A percentile compares a stretch with the other conserved stretches of the same genome.
Evolutionary conservation across 164 flowering plant genomes (phyloP).

Genomic region (Tetracentron sinense): DNA sequence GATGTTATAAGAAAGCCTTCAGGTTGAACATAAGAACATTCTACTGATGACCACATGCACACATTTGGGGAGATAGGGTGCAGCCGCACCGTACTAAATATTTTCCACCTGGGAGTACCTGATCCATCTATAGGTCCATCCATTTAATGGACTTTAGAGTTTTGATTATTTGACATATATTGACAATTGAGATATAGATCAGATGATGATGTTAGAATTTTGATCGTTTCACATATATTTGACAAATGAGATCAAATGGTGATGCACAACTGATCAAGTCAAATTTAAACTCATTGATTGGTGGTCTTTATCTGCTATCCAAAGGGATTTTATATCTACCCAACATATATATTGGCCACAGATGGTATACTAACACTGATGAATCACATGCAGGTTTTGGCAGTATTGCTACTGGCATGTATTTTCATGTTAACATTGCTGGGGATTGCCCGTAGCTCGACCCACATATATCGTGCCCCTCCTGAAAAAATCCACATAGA

Average conservation of each 20-base stretch:
- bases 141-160: background rate
- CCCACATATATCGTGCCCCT: background rate
- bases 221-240: too few species aligned
- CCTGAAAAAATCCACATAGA: slow-evolving; percentile 17
- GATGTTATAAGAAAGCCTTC: background rate
- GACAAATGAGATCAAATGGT: too few species aligned
- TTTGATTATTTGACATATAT: too few species aligned
- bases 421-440: slow-evolving; percentile 12
- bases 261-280: too few species aligned
- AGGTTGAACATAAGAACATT: background rate
- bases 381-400: slow-evolving; percentile 22
- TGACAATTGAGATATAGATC: too few species aligned
- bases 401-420: background rate
- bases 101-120: background rate
- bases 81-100: too few species aligned
- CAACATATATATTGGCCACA: background rate
- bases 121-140: background rate
- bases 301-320: background rate
- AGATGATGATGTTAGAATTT: too few species aligned
- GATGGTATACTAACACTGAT: background rate
- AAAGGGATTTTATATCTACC: too few species aligned
- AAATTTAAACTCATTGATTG: background rate
- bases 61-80: too few species aligned
- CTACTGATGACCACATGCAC: too few species aligned
- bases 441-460: slow-evolving; percentile 8